phyloP scores from a whole-genome alignment of 2,329 filamentous ascomycete genomes.

The Claviceps paspali region DNA sequence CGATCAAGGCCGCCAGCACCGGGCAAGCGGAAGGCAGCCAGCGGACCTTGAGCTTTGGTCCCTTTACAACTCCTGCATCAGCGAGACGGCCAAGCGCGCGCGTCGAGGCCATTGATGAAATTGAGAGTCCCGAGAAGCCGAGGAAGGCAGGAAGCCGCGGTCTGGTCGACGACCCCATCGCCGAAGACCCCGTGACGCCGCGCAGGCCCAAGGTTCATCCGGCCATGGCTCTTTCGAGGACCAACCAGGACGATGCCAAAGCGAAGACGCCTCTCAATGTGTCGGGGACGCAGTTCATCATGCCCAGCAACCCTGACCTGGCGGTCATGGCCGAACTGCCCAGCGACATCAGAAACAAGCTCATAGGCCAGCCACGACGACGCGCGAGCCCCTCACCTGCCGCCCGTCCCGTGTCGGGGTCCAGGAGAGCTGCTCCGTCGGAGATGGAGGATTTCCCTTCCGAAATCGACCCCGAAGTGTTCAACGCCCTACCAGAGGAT shows the following conservation, averaged over 20 bases:
- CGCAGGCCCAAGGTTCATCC: slow-evolving; percentile 38
- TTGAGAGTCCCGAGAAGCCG: slow-evolving; percentile 20
- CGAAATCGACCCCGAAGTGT: slow-evolving; percentile 72
- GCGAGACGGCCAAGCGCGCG: slow-evolving; percentile 21
- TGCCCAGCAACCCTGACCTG: slow-evolving; percentile 72
- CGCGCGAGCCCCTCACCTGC: slow-evolving; percentile 8
- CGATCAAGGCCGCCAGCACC: slow-evolving; percentile 40
- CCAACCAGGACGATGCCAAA: slow-evolving; percentile 33
- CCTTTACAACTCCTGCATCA: slow-evolving; percentile 25
- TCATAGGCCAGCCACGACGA: slow-evolving; percentile 46
- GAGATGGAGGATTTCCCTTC: slow-evolving; percentile 41
- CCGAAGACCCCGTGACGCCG: slow-evolving; percentile 37
- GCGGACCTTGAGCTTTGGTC: slow-evolving; percentile 58
- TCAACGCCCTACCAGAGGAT: slow-evolving; percentile 70
- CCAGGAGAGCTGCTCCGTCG: slow-evolving; percentile 24
- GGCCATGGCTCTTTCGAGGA: slow-evolving; percentile 34
- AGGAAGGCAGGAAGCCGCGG: slow-evolving; percentile 15
- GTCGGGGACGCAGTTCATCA: slow-evolving; percentile 77
- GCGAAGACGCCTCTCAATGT: slow-evolving; percentile 60
- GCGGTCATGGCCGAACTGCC: slow-evolving; percentile 74
- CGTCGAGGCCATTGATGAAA: slow-evolving; percentile 37
- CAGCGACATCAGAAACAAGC: slow-evolving; percentile 61
- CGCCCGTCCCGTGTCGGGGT: slow-evolving; percentile 13
- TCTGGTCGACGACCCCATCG: slow-evolving; percentile 33
- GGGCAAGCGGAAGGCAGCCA: slow-evolving; percentile 54